Conservation (phyloP, 495 filamentous ascomycete species). For the Penicillium turbatum region DNA sequence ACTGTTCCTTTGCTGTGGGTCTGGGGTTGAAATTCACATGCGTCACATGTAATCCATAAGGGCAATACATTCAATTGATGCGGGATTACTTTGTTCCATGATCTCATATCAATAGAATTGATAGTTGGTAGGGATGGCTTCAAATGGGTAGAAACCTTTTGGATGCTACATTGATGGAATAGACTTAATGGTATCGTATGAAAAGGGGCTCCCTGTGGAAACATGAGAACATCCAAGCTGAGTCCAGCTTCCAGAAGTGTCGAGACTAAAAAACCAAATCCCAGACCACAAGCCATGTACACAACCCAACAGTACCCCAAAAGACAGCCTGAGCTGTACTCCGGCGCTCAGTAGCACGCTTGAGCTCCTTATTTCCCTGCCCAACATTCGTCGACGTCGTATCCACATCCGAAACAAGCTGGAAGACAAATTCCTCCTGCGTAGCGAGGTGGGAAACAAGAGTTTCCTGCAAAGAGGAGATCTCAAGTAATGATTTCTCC, state of each 20-base stretch:
- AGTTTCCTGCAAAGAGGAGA: conserved; percentile 85
- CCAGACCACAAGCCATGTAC: conserved; percentile 81
- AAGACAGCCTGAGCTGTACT: conserved; percentile 89
- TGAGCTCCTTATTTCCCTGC: conserved; percentile 85
- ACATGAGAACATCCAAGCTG: neutral
- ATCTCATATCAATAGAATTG: neutral
- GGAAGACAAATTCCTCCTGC: conserved; percentile 82
- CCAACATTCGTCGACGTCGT: conserved; percentile 80
- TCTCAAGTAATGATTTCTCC: conserved; percentile 87
- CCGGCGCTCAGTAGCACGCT: conserved; percentile 70
- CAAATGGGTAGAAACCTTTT: neutral
- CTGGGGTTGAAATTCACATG: neutral
- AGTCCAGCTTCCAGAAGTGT: neutral
- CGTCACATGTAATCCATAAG: neutral
- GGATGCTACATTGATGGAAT: neutral
- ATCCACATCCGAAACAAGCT: conserved; percentile 79
- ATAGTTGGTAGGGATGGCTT: neutral
- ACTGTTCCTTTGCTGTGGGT: neutral
- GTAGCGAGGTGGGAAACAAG: conserved; percentile 78
- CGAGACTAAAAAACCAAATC: conserved; percentile 75
- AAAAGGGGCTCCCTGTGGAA: neutral
- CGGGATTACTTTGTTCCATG: neutral
- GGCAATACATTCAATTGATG: neutral
- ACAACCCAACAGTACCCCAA: conserved; percentile 77
- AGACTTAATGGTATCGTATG: neutral